Percentiles rank a stretch among this genome's conserved stretches.
Evolutionary conservation across 1,284 basidiomycete genomes (phyloP).

Genomic region (Boletellus dicymbophilus): DNA sequence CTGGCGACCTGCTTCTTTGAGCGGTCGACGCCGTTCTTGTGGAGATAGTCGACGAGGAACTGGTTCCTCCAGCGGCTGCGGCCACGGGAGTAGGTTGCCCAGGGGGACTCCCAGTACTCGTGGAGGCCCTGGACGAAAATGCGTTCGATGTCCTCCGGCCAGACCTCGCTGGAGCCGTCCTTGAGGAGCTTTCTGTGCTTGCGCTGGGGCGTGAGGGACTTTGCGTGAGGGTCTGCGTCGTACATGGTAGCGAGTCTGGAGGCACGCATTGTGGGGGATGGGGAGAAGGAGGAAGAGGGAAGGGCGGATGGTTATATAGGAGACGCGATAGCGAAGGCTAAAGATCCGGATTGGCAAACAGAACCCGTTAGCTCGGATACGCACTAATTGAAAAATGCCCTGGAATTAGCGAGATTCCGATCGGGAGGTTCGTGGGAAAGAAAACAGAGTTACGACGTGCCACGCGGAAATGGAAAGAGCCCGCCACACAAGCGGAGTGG

Average conservation of each 20-base stretch:
- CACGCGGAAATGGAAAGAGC: constrained; percentile 37
- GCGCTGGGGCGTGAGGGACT: constrained; percentile 70
- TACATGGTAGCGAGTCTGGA: constrained; percentile 19
- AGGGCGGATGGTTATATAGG: constrained; percentile 29
- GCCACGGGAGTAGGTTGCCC: constrained; percentile 74
- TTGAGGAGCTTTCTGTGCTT: constrained; percentile 83
- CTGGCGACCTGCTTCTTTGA: constrained; percentile 84
- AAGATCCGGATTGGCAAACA: constrained; percentile 45
- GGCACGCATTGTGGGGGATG: constrained; percentile 33
- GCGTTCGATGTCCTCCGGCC: constrained; percentile 74
- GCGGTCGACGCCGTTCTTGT: constrained; percentile 62
- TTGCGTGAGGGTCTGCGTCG: constrained; percentile 33
- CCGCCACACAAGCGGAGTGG: constrained; percentile 35
- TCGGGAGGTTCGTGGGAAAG: constrained; percentile 16
- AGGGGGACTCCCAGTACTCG: constrained; percentile 77
- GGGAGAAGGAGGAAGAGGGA: constrained; percentile 19
- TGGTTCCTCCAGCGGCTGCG: constrained; percentile 81
- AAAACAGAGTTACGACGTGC: constrained; percentile 23
- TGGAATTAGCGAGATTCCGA: constrained; percentile 26
- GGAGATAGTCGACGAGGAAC: constrained; percentile 77
- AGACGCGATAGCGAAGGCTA: constrained; percentile 33
- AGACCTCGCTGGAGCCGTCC: constrained; percentile 78
- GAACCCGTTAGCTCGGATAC: constrained; percentile 41
- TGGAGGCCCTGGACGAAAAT: constrained; percentile 79
- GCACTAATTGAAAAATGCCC: constrained; percentile 37